These are phyloP conservation scores for Neurospora intermedia DNA, from an alignment of 495 filamentous ascomycete species.

Conservation along the genomic window DNA sequence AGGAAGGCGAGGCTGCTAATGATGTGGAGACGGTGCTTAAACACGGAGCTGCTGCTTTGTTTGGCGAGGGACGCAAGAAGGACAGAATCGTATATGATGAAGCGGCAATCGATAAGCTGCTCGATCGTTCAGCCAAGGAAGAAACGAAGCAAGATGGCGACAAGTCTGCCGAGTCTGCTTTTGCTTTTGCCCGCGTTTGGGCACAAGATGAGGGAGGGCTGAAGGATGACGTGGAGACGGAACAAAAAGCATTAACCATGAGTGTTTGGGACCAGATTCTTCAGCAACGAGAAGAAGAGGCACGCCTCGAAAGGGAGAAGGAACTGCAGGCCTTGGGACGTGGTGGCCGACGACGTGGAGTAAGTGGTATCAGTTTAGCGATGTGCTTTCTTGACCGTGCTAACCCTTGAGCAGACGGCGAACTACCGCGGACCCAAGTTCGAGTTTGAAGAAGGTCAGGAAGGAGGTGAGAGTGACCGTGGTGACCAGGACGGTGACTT, in stretches of 20 bases:
- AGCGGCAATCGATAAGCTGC: conserved; percentile 70
- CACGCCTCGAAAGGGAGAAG: conserved; percentile 52
- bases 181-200: conserved; percentile 89
- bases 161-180: conserved; percentile 60
- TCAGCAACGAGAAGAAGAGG: conserved; percentile 65
- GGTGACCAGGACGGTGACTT: conserved; percentile 22
- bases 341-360: conserved; percentile 56
- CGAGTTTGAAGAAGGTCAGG: conserved; percentile 19
- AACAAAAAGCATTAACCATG: conserved; percentile 43
- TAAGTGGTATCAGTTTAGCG: conserved; percentile 20
- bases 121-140: conserved; percentile 77
- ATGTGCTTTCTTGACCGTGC: conserved; percentile 6
- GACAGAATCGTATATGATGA: conserved; percentile 65
- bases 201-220: conserved; percentile 57
- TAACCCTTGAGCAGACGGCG: conserved; percentile 18
- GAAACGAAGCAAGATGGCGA: conserved; percentile 47
- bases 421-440: conserved; percentile 15
- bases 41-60: conserved; percentile 78
- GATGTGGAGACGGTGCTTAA: conserved; percentile 84
- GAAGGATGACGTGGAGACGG: conserved; percentile 46
- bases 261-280: conserved; percentile 85
- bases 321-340: conserved; percentile 65
- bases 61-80: conserved; percentile 59
- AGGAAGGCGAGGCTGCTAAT: conserved; percentile 57
- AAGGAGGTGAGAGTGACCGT: conserved; percentile 19